phyloP scores from a whole-genome alignment of 306 rosid genomes.

The Quercus gilva region DNA sequence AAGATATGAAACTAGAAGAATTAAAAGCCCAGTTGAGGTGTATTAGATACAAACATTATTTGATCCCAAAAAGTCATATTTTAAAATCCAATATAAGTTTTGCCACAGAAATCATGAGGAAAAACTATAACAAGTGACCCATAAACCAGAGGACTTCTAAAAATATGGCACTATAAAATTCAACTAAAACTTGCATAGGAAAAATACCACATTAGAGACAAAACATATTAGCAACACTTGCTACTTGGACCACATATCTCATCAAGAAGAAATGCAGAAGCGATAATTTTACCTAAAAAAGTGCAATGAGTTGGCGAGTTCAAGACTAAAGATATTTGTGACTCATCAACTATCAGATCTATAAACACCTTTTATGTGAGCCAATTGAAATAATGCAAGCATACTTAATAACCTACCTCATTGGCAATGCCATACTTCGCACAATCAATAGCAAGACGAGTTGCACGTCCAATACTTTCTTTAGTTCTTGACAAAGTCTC shows the following conservation, averaged over 20 bases:
- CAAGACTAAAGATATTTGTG: neutral
- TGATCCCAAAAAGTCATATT: neutral
- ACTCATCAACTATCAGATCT: neutral
- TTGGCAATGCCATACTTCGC: slow-evolving; percentile 97
- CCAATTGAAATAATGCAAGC: slow-evolving; percentile 5
- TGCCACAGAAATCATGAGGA: neutral
- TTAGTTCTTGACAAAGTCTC: slow-evolving; percentile 99
- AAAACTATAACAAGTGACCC: neutral
- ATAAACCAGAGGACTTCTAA: neutral
- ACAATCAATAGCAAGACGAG: slow-evolving; percentile 98
- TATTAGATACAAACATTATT: neutral
- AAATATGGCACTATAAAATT: neutral
- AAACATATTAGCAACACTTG: neutral
- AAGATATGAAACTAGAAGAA: neutral
- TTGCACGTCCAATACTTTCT: slow-evolving; percentile 99
- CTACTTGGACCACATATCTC: neutral
- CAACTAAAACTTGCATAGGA: neutral
- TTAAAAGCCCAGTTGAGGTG: neutral
- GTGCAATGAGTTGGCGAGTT: neutral
- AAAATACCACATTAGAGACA: neutral
- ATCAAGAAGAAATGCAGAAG: neutral
- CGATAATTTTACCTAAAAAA: neutral
- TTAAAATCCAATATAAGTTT: neutral
- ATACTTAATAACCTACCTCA: slow-evolving; percentile 57
- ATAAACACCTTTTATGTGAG: neutral